These are phyloP conservation scores for Aurinia saxatilis DNA, from an alignment of 345 rosid species.

Conservation along the genomic window DNA sequence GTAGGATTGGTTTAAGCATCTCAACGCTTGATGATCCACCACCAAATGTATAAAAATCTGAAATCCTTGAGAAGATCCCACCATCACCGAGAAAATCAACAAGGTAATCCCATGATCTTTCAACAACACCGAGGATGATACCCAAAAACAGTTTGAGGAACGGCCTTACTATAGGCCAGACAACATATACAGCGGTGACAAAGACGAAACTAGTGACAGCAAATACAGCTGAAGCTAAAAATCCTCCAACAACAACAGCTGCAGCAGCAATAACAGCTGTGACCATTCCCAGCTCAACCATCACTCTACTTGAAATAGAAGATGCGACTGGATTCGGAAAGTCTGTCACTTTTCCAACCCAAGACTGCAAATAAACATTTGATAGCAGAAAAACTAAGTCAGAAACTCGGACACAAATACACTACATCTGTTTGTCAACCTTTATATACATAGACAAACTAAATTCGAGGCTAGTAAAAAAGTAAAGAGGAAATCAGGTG, in stretches of 20 bases:
- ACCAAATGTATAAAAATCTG: constrained; percentile 63
- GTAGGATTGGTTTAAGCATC: constrained; percentile 63
- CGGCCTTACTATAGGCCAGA: constrained; percentile 75
- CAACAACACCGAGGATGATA: constrained; percentile 44
- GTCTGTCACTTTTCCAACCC: constrained; percentile 66
- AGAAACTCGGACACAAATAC: constrained; percentile 1
- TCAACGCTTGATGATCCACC: constrained; percentile 76
- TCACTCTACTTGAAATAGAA: constrained; percentile 89
- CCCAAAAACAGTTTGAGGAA: constrained; percentile 59
- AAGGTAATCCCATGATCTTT: constrained; percentile 56
- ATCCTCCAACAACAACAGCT: constrained; percentile 79
- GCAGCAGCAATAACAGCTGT: constrained; percentile 83
- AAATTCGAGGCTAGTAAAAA: background rate
- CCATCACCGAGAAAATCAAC: constrained; percentile 59
- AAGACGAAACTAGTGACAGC: constrained; percentile 76
- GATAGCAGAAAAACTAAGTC: constrained; percentile 4
- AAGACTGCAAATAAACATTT: constrained; percentile 47
- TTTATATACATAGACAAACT: background rate
- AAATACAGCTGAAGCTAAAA: constrained; percentile 79
- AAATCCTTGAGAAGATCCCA: constrained; percentile 55
- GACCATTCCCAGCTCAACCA: constrained; percentile 93
- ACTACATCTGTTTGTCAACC: background rate
- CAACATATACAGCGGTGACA: constrained; percentile 63
- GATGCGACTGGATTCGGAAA: constrained; percentile 83
- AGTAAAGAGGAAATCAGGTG: background rate